phyloP scores from a whole-genome alignment of 345 rosid species.

The Kandelia obovata region DNA sequence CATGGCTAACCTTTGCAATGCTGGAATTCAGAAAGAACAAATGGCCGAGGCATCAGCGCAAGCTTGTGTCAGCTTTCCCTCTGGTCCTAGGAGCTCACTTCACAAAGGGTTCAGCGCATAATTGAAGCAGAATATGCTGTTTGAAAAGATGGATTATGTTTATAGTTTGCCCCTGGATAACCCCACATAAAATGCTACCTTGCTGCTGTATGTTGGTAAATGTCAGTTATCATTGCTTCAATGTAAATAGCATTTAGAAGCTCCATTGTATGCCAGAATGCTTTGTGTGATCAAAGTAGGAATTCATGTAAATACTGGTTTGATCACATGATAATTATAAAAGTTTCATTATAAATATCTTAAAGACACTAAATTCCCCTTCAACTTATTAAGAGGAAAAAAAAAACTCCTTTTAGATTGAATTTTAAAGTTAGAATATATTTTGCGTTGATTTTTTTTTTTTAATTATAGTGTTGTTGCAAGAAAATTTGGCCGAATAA shows the following conservation, averaged over 20 bases:
- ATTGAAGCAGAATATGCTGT: constrained; percentile 14
- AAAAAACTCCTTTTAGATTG: no score
- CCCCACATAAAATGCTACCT: not conserved
- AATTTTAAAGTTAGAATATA: no score
- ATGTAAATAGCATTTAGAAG: constrained; percentile 25
- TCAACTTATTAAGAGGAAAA: no score
- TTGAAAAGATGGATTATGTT: not conserved
- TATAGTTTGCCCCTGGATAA: no score
- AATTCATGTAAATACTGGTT: not conserved
- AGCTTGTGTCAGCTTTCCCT: constrained; percentile 70
- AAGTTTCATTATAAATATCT: no score
- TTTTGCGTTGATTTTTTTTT: no score
- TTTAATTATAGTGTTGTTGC: no score
- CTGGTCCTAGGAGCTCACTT: constrained; percentile 82
- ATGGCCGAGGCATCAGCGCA: constrained; percentile 88
- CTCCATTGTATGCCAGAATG: not conserved
- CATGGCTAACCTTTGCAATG: constrained; percentile 85
- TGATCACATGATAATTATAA: no score
- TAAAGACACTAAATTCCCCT: no score
- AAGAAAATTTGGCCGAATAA: no score
- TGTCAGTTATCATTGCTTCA: constrained; percentile 9
- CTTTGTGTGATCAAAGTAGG: not conserved
- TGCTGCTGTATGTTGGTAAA: not conserved
- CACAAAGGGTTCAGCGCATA: constrained; percentile 76
- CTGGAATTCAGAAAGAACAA: constrained; percentile 56